Evolutionary conservation across 345 rosid genomes (phyloP), one percentile per base, ranked within the genome.

Genomic region (Dipteronia sinensis): DNA sequence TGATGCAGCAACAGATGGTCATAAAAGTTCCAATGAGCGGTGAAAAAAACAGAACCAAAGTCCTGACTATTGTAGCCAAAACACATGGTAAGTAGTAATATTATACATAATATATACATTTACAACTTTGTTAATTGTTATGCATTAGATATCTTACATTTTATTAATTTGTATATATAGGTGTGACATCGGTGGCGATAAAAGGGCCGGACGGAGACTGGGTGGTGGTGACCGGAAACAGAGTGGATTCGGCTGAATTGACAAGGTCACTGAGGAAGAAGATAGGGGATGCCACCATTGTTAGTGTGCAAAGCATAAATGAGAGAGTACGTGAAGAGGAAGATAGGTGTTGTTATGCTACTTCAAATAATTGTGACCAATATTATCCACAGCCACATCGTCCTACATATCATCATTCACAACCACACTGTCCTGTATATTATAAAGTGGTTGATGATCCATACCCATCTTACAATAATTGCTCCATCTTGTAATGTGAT

Each of bases 1-100:
- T 46, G 34, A 29, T 59, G 77, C 78, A 85, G 88, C 82, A 82
- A 78, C 20, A 66, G 7, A 73, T 78, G 47, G 82, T 80, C 56
- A 56, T 82, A 6, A 78, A 78, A 42, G 65, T 85, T 64, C 77
- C 78, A 53, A 71, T 77, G 74, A 74, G 31, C 9, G n/a, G 22
- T 59, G 80, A 76, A 44, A 80, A 78, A 75, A 1, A 16, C 16
- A 80, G 64, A 47, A 63, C 74, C 61, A 82, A 80, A 68, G 84
- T 83, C 27, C 68, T 85, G 79, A 79, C 74, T 25, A 71, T 82
- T 2, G 79, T 75, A 13, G 70, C 85, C 25, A 51, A 68, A 42
- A 25, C 71, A 68, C 7, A 68, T 1, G 71, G 56, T 68, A 67
- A 67, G 46, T 20, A 67, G 10, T 25, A 11, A 3, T 49, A 49